Evolutionary conservation across 2,329 filamentous ascomycete species (phyloP), one percentile per base, ranked within the genome.

Genomic region (Neobulgaria alba): DNA sequence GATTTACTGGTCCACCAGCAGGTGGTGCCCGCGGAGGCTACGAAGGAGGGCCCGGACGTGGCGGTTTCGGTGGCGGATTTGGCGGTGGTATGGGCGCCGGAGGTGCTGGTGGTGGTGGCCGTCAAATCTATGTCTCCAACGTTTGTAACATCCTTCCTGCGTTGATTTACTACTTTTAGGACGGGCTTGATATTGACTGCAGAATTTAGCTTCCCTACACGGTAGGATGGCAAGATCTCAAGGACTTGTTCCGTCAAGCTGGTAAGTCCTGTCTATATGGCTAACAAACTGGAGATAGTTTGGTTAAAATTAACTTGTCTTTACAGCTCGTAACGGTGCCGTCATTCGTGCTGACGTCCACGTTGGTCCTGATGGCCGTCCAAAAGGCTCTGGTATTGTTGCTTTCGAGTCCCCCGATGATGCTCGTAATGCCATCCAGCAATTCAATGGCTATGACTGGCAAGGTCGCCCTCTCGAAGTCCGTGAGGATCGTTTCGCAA

Each of bases 381-480:
- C 92, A 36, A 98, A 96, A 69, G 92, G 92, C 40, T 95, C 92
- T 37, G 92, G 92, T 52, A 94, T 96, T 43, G 92, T 98, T 47
- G 88, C 92, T 31, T 98, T 95, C 61, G 92, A 98, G 63, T 90
- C 81, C 43, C 79, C 88, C 1, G 89, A 96, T 44, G 92, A 98
- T 65, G 90, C 92, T 31, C 86, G 88, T 52, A 95, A 88, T 59
- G 92, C 92, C 16, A 98, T 98, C 51, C 81, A 88, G 59, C 89
- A 95, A 54, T 98, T 96, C 72, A 95, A 96, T 61, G 92, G 92
- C 44, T 96, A 95, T 61, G 92, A 98, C 50, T 98, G 92, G 92
- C 90, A 96, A 63, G 92, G 92, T 9, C 84, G 92, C 43, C 69
- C 81, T 38, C 77, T 98, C 37, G 92, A 98, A 63, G 92, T 98